Percentiles rank a stretch among this genome's conserved stretches.
Conservation (phyloP, 345 rosid species). For the Nasturtium officinale region DNA sequence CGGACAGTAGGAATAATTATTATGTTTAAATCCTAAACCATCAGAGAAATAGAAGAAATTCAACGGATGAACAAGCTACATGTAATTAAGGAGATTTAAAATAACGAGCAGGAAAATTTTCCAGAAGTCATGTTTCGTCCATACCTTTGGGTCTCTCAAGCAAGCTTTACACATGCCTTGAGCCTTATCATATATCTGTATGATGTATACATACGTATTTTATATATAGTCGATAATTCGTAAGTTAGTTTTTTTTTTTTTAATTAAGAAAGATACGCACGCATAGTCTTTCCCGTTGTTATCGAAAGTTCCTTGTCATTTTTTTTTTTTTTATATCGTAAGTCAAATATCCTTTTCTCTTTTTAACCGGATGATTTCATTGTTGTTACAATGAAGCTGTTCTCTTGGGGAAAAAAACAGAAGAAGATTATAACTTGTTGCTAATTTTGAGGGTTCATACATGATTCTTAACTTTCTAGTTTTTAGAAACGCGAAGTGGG, state of each 20-base stretch:
- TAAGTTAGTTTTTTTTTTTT: background rate
- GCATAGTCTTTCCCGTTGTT: constrained; percentile 2
- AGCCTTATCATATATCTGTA: constrained; percentile 8
- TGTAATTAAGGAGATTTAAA: constrained; percentile 14
- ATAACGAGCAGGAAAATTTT: constrained; percentile 2
- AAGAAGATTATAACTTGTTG: background rate
- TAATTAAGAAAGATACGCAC: constrained; percentile 6
- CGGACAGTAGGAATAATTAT: background rate
- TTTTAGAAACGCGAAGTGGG: constrained; percentile 4
- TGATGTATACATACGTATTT: background rate
- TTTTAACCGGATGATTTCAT: background rate
- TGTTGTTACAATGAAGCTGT: background rate
- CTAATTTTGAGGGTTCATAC: constrained; percentile 13
- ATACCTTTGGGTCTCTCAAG: constrained; percentile 40
- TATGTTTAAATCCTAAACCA: background rate
- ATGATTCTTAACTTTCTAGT: constrained; percentile 18
- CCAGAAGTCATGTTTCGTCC: constrained; percentile 37
- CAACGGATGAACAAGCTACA: constrained; percentile 17
- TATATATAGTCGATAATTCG: background rate
- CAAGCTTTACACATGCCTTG: constrained; percentile 31
- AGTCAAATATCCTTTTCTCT: background rate
- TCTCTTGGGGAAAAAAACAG: background rate
- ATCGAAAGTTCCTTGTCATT: background rate
- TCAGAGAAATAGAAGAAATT: background rate
- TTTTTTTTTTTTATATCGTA: background rate